Conservation (phyloP, 164 flowering plant species). For the Kingdonia uniflora region DNA sequence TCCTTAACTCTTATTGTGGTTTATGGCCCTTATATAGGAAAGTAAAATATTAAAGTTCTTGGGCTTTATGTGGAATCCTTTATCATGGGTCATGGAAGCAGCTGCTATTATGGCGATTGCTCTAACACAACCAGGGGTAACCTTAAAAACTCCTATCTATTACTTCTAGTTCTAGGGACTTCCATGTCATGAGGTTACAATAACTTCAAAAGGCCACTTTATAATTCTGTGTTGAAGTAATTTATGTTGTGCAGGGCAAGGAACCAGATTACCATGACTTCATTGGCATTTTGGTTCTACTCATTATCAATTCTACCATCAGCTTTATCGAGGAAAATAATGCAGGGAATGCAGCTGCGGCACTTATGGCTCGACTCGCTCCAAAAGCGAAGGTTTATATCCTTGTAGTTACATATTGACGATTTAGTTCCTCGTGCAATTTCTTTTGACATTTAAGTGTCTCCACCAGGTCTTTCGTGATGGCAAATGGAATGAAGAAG, state of each 20-base stretch:
- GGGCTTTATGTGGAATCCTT: slow-evolving; percentile 82
- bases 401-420: background rate
- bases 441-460: background rate
- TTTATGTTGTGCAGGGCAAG: slow-evolving; percentile 24
- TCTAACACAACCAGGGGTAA: slow-evolving; percentile 53
- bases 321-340: slow-evolving; percentile 79
- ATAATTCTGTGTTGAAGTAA: background rate
- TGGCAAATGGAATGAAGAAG: slow-evolving; percentile 71
- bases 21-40: slow-evolving; percentile 26
- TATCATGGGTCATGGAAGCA: slow-evolving; percentile 82
- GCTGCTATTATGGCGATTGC: slow-evolving; percentile 71
- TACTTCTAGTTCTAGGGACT: too few relatives aligned
- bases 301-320: slow-evolving; percentile 61
- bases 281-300: slow-evolving; percentile 40
- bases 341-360: slow-evolving; percentile 84
- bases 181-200: background rate
- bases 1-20: background rate
- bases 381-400: slow-evolving; percentile 64
- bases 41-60: slow-evolving; percentile 58
- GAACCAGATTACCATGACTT: slow-evolving; percentile 52
- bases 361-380: slow-evolving; percentile 76
- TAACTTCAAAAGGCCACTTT: background rate
- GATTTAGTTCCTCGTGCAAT: background rate
- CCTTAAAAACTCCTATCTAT: background rate
- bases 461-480: slow-evolving; percentile 46